Percentiles rank a stretch among this genome's conserved stretches.
phyloP scores from a whole-genome alignment of 1,139 yeast species.

The Zhuliangozyma parablackwelliae region DNA sequence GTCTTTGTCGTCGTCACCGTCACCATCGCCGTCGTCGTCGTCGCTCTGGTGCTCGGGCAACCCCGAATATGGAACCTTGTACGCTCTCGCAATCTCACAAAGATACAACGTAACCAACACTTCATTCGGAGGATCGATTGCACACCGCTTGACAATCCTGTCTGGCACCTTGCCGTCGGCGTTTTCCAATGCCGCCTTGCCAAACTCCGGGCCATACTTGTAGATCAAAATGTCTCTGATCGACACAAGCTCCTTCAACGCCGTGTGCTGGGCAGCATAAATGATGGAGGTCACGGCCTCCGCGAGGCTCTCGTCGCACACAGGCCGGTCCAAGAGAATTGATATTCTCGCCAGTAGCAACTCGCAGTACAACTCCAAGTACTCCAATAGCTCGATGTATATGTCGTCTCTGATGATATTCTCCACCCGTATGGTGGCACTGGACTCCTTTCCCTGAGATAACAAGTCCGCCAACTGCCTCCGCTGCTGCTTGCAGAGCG shows the following conservation, averaged over 20 bases:
- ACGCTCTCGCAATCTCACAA: constrained; percentile 77
- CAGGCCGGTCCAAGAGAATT: constrained; percentile 42
- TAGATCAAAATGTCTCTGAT: constrained; percentile 59
- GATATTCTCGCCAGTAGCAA: constrained; percentile 71
- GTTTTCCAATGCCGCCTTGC: constrained; percentile 60
- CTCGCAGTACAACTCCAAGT: constrained; percentile 80
- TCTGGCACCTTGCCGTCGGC: constrained; percentile 53
- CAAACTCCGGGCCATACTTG: constrained; percentile 63
- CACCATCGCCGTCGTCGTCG: constrained; percentile 17
- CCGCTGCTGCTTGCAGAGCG: constrained; percentile 77
- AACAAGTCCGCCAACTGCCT: constrained; percentile 72
- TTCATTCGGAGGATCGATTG: constrained; percentile 62
- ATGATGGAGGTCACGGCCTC: constrained; percentile 75
- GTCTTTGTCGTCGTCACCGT: constrained; percentile 12
- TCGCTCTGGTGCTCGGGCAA: constrained; percentile 31
- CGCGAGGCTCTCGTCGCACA: constrained; percentile 59
- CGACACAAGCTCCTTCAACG: constrained; percentile 63
- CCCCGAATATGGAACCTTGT: constrained; percentile 69
- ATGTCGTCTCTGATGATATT: constrained; percentile 83
- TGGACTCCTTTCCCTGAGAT: constrained; percentile 68
- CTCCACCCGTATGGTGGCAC: constrained; percentile 82
- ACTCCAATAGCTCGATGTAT: constrained; percentile 75
- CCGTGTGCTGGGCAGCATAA: constrained; percentile 68
- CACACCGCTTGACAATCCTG: constrained; percentile 59
- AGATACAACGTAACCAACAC: constrained; percentile 67